Percentiles rank a stretch among this genome's conserved stretches.
These are phyloP conservation scores for Lotus japonicus DNA, from an alignment of 306 rosid genomes.

Conservation along the genomic window DNA sequence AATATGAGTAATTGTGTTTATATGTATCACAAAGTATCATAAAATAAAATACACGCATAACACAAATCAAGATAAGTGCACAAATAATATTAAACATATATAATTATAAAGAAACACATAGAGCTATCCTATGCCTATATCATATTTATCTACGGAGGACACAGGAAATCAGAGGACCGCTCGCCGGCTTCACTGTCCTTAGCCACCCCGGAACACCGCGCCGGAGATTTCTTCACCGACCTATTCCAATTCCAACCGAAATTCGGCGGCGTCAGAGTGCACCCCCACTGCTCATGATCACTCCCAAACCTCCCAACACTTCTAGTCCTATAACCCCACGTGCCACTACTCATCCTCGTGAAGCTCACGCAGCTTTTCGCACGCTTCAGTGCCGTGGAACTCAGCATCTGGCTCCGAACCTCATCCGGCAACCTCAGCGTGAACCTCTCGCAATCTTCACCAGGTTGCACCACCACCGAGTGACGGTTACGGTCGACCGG, in stretches of 20 bases:
- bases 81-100: too few species aligned
- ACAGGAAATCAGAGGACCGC: background rate
- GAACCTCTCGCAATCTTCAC: constrained; percentile 48
- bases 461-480: constrained; percentile 15
- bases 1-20: too few species aligned
- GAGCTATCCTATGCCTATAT: too few species aligned
- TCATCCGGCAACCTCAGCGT: constrained; percentile 55
- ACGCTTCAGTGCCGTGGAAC: constrained; percentile 24
- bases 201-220: background rate
- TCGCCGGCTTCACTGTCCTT: background rate
- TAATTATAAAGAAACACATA: background rate
- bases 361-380: constrained; percentile 44
- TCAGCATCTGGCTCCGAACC: constrained; percentile 13
- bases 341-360: constrained; percentile 46
- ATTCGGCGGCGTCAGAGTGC: background rate
- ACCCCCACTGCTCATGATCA: constrained; percentile 19
- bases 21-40: too few species aligned
- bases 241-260: background rate
- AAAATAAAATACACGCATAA: too few species aligned
- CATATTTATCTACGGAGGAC: background rate
- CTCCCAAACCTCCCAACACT: constrained; percentile 33
- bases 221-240: background rate
- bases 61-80: too few species aligned
- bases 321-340: constrained; percentile 44
- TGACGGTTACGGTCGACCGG: background rate